A percentile compares a stretch with the other conserved stretches of the same genome.
These are phyloP conservation scores for Fusarium denticulatum DNA, from an alignment of 2,329 filamentous ascomycete genomes.

Conservation along the genomic window DNA sequence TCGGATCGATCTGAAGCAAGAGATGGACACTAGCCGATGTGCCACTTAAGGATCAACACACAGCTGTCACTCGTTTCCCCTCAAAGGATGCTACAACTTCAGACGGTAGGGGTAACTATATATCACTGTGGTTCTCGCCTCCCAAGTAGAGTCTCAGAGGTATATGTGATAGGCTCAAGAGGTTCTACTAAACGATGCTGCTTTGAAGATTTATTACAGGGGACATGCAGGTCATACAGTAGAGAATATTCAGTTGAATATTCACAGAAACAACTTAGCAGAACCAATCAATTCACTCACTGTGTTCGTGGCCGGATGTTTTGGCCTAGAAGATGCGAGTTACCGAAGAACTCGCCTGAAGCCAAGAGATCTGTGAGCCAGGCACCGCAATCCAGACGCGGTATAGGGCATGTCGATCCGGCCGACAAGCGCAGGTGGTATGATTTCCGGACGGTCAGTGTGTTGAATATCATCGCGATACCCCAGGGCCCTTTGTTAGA, in stretches of 20 bases:
- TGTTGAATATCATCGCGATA: neutral
- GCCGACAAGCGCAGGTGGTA: neutral
- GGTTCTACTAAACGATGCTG: neutral
- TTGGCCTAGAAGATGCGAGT: neutral
- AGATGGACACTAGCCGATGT: slow-evolving; percentile 1
- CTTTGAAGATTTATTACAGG: neutral
- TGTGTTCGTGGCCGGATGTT: neutral
- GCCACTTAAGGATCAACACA: neutral
- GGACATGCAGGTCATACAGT: neutral
- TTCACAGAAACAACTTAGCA: neutral
- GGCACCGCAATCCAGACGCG: neutral
- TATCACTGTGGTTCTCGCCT: neutral
- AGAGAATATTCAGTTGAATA: neutral
- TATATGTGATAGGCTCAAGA: neutral
- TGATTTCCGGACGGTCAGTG: neutral
- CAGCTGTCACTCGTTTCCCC: neutral
- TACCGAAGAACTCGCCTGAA: neutral
- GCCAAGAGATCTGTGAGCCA: neutral
- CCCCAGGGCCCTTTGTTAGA: neutral
- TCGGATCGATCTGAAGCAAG: neutral
- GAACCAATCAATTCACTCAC: neutral
- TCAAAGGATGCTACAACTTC: neutral
- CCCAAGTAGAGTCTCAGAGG: neutral
- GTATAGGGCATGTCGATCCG: neutral
- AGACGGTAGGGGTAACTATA: neutral